phyloP scores from a whole-genome alignment of 495 filamentous ascomycete genomes.

The Xylaria curta region DNA sequence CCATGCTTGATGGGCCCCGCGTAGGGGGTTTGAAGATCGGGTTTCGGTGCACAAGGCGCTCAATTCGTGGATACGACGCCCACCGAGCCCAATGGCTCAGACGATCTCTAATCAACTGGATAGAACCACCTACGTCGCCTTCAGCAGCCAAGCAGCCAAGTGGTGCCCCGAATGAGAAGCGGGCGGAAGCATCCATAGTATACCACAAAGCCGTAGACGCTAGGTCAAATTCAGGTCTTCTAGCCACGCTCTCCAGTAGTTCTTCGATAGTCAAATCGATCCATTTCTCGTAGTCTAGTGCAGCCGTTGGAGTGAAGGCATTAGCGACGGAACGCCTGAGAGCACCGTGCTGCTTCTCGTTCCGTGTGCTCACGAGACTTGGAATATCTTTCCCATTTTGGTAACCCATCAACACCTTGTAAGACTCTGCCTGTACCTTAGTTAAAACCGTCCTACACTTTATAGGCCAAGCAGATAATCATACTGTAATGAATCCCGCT shows the following conservation, averaged over 20 bases:
- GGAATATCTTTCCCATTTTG: conserved; percentile 38
- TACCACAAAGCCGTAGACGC: conserved; percentile 34
- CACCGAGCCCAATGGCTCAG: conserved; percentile 39
- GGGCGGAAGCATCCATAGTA: conserved; percentile 37
- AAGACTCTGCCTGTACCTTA: conserved; percentile 28
- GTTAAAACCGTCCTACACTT: not conserved
- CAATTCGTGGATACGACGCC: conserved; percentile 35
- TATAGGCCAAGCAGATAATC: not conserved
- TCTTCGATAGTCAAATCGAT: conserved; percentile 34
- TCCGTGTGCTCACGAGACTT: conserved; percentile 35
- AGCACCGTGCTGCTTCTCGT: conserved; percentile 34
- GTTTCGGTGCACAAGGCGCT: conserved; percentile 40
- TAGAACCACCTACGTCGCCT: conserved; percentile 34
- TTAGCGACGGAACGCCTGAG: conserved; percentile 39
- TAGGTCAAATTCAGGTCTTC: conserved; percentile 26
- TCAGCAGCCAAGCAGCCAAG: conserved; percentile 35
- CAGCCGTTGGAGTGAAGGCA: conserved; percentile 38
- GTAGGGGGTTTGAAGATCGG: conserved; percentile 30
- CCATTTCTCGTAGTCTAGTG: conserved; percentile 36
- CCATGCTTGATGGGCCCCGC: conserved; percentile 30
- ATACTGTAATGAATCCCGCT: conserved; percentile 38
- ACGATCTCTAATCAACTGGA: conserved; percentile 34
- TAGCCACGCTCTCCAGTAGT: conserved; percentile 27
- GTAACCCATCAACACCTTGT: conserved; percentile 31
- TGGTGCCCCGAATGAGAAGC: conserved; percentile 35